These are phyloP conservation scores for Xylariaceae sp. DNA, from an alignment of 2,329 filamentous ascomycete genomes.

Conservation along the genomic window DNA sequence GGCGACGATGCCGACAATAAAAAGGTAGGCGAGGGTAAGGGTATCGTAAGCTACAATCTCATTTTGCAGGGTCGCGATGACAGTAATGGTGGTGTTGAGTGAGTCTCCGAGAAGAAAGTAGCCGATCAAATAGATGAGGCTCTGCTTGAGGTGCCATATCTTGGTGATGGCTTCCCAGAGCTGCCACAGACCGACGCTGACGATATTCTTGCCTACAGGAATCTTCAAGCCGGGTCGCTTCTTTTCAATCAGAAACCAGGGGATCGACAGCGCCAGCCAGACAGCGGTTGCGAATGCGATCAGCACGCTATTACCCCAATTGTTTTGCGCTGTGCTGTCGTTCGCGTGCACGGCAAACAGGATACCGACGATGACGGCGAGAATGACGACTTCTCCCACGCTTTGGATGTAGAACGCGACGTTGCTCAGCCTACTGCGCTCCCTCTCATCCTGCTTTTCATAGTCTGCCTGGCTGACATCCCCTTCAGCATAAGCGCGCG, in stretches of 20 bases:
- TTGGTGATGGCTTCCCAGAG: constrained; percentile 52
- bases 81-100: constrained; percentile 66
- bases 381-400: constrained; percentile 56
- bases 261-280: constrained; percentile 60
- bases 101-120: constrained; percentile 69
- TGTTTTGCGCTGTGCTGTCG: constrained; percentile 55
- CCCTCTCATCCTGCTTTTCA: constrained; percentile 56
- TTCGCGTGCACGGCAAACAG: constrained; percentile 59
- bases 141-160: constrained; percentile 63
- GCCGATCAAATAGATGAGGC: constrained; percentile 59
- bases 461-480: constrained; percentile 56
- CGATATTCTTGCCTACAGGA: constrained; percentile 37
- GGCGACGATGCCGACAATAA: constrained; percentile 61
- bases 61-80: constrained; percentile 63
- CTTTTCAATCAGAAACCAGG: constrained; percentile 66
- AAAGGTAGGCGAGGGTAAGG: constrained; percentile 59
- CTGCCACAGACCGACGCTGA: constrained; percentile 60
- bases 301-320: constrained; percentile 61
- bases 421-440: constrained; percentile 60
- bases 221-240: constrained; percentile 51
- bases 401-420: constrained; percentile 61
- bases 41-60: constrained; percentile 61
- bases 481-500: constrained; percentile 31
- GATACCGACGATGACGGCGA: constrained; percentile 62
- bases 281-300: constrained; percentile 62